phyloP scores from a whole-genome alignment of 106 monocot species.

The Narthecium ossifragum region DNA sequence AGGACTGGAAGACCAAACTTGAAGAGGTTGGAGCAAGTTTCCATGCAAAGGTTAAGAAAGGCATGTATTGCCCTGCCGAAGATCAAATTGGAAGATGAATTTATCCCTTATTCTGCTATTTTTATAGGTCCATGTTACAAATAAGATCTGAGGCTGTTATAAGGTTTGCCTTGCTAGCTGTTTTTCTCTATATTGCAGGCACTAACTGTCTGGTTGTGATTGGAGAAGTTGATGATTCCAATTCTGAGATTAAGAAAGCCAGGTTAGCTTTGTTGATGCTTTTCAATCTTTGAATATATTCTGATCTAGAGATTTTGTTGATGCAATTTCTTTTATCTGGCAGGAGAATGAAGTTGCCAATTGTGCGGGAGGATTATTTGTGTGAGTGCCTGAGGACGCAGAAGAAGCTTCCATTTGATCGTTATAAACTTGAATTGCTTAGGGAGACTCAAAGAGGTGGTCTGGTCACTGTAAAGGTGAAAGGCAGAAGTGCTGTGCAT shows the following conservation, averaged over 20 bases:
- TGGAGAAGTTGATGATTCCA: slow-evolving; percentile 28
- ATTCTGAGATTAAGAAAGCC: slow-evolving; percentile 79
- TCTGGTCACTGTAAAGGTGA: slow-evolving; percentile 89
- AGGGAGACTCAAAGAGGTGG: slow-evolving; percentile 38
- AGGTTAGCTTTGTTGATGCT: slow-evolving; percentile 27
- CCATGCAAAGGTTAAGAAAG: slow-evolving; percentile 67
- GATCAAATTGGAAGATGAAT: neutral
- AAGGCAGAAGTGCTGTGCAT: slow-evolving; percentile 91
- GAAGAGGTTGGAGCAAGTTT: slow-evolving; percentile 52
- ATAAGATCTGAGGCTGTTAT: no score
- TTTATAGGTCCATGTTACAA: no score
- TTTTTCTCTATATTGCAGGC: slow-evolving; percentile 34
- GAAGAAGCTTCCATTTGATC: slow-evolving; percentile 65
- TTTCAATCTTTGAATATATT: neutral
- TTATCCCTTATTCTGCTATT: no score
- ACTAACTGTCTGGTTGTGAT: slow-evolving; percentile 68
- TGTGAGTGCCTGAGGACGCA: slow-evolving; percentile 54
- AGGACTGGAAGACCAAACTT: slow-evolving; percentile 58
- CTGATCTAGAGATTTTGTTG: neutral
- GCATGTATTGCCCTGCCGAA: slow-evolving; percentile 11
- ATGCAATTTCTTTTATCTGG: slow-evolving; percentile 1
- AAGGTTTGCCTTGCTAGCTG: neutral
- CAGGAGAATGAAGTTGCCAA: slow-evolving; percentile 90
- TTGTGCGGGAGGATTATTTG: slow-evolving; percentile 75
- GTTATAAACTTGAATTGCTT: slow-evolving; percentile 52